Evolutionary conservation across 345 rosid genomes (phyloP).

Genomic region (Kandelia obovata): DNA sequence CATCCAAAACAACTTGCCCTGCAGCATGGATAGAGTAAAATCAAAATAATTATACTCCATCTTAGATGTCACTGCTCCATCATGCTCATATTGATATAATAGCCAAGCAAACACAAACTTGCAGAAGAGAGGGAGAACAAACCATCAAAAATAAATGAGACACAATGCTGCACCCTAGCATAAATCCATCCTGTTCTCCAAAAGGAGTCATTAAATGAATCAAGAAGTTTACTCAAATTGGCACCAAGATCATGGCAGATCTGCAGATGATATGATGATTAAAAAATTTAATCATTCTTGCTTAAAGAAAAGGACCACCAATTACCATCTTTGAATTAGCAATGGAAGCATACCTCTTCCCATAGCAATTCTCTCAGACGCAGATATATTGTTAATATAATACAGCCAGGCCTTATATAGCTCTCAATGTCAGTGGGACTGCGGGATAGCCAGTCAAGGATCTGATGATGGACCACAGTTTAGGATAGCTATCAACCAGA

Average conservation of each 20-base stretch:
- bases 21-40: conserved; percentile 25
- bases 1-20: conserved; percentile 66
- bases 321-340: conserved; percentile 2
- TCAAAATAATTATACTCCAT: conserved; percentile 11
- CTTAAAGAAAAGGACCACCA: neutral
- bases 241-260: conserved; percentile 60
- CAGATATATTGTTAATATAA: conserved; percentile 78
- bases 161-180: conserved; percentile 61
- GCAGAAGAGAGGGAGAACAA: conserved; percentile 20
- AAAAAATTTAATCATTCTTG: conserved; percentile 9
- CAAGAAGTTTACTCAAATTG: conserved; percentile 72
- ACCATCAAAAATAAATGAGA: conserved; percentile 78
- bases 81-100: neutral
- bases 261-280: conserved; percentile 33
- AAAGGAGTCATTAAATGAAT: conserved; percentile 57
- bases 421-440: conserved; percentile 98
- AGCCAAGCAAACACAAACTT: neutral
- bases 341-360: conserved; percentile 68
- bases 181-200: conserved; percentile 93
- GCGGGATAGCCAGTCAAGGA: conserved; percentile 86
- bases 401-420: conserved; percentile 97
- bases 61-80: neutral
- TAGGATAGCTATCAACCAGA: conserved; percentile 10
- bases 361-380: conserved; percentile 73
- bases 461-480: conserved; percentile 42